These are phyloP conservation scores for Pyrus betulifolia DNA, from an alignment of 306 rosid species.

Conservation along the genomic window DNA sequence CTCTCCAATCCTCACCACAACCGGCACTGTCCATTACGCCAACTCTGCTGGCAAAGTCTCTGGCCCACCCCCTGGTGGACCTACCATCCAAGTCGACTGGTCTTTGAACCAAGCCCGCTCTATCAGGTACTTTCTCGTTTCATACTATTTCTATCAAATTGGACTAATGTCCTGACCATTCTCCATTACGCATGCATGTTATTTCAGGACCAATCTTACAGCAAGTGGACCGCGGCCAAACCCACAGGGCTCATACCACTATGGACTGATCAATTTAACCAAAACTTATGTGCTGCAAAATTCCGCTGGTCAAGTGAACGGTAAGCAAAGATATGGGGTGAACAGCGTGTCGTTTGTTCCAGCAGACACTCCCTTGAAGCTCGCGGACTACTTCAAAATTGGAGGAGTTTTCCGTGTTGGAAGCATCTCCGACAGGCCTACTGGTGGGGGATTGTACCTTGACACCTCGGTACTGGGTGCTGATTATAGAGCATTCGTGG, in stretches of 20 bases:
- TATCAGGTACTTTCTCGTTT: conserved; percentile 42
- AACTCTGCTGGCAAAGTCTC: conserved; percentile 69
- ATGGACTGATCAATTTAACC: conserved; percentile 64
- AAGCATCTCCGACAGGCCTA: conserved; percentile 72
- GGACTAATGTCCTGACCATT: background rate
- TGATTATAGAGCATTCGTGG: conserved; percentile 69
- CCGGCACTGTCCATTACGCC: conserved; percentile 66
- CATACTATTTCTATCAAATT: background rate
- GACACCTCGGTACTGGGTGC: conserved; percentile 86
- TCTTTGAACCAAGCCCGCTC: conserved; percentile 98
- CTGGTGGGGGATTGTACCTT: conserved; percentile 74
- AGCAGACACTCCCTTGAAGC: conserved; percentile 85
- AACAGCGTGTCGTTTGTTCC: conserved; percentile 84
- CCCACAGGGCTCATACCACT: conserved; percentile 97
- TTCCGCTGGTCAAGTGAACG: conserved; percentile 64
- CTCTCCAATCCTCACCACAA: conserved; percentile 48
- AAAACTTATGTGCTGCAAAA: conserved; percentile 58
- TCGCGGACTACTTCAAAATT: conserved; percentile 83
- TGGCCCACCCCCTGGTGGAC: conserved; percentile 96
- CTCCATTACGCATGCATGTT: background rate
- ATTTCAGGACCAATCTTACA: conserved; percentile 86
- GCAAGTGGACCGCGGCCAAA: conserved; percentile 99
- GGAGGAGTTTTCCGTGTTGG: conserved; percentile 73
- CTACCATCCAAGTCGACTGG: conserved; percentile 98
- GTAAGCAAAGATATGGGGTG: conserved; percentile 82